Evolutionary conservation across 2,329 filamentous ascomycete genomes (phyloP), one percentile per base, ranked within the genome.

Genomic region (Zymoseptoria crescenta): DNA sequence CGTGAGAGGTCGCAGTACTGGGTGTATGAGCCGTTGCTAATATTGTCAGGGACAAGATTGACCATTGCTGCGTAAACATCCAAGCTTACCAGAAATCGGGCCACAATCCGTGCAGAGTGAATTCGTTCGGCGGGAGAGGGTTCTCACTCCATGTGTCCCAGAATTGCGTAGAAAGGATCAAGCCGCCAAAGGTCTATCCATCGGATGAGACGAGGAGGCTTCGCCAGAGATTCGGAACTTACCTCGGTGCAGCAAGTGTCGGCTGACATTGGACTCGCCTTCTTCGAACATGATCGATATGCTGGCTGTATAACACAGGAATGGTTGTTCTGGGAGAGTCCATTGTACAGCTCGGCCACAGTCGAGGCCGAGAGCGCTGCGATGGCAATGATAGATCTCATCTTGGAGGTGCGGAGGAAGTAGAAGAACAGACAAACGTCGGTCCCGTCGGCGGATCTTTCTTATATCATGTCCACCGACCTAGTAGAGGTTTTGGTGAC

Each of bases 1-100:
- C 85, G 81, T 56, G 70, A 79, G 54, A 86, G 69, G 67, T 88
- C 85, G 73, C 85, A 88, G 72, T 87, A 88, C 62, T 87, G 84
- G 0, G 83, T 86, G 69, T 83, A 87, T 0, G 78, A 80, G 52
- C 83, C 82, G 73, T 78, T 74, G 64, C 65, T 66, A 27, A n/a
- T 4, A 28, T 9, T 4, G 52, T 62, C 28, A 57, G 57, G 9
- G 9, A 13, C 8, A 41, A 16, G 10, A 2, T 41, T 5, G 35
- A 41, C 35, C 13, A 41, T 10, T 6, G 35, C 13, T 48, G 16
- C 13, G 7, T 30, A 30, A 13, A 50, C 48, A 30, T 51, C 27
- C 13, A 20, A 51, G 20, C 54, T 52, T 57, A 64, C 64, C 77
- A 80, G 61, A 77, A 80, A 63, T 80, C 79, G 1, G 78, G 80